Percentiles rank a stretch among this genome's conserved stretches.
phyloP scores from a whole-genome alignment of 768 basidiomycete genomes.

The Suillus decipiens region DNA sequence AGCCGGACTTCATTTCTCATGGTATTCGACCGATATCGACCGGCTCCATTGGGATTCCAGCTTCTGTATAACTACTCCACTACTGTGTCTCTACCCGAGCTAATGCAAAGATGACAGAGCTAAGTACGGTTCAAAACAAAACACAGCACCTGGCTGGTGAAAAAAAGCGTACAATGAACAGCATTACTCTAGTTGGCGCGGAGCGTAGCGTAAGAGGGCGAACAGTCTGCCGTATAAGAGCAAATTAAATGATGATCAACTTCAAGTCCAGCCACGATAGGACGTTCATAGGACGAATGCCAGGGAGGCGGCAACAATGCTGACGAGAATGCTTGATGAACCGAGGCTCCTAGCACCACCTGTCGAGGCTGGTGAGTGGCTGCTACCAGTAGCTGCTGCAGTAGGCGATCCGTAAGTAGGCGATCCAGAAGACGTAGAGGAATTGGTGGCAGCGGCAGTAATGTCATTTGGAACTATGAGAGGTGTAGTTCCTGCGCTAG shows the following conservation, averaged over 20 bases:
- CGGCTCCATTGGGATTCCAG: not conserved
- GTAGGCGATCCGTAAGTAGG: slow-evolving; percentile 21
- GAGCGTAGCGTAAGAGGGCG: not conserved
- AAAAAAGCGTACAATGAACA: not conserved
- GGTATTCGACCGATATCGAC: not conserved
- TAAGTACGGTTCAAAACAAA: slow-evolving; percentile 1
- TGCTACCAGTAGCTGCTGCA: slow-evolving; percentile 19
- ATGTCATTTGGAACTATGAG: slow-evolving; percentile 65
- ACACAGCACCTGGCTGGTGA: slow-evolving; percentile 4
- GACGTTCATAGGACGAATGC: slow-evolving; percentile 41
- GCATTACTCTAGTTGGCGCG: not conserved
- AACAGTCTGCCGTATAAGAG: not conserved
- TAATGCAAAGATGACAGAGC: not conserved
- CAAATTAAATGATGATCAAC: not conserved
- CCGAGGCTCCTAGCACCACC: slow-evolving; percentile 50
- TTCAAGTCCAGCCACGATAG: not conserved
- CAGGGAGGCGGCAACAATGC: slow-evolving; percentile 48
- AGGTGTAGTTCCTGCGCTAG: slow-evolving; percentile 43
- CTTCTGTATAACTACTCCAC: not conserved
- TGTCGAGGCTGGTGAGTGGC: slow-evolving; percentile 13
- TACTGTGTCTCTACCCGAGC: slow-evolving; percentile 1
- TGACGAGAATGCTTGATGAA: slow-evolving; percentile 52
- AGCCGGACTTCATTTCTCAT: not conserved
- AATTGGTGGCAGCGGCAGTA: slow-evolving; percentile 38
- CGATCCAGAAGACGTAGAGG: slow-evolving; percentile 27